Evolutionary conservation across 805 yeast genomes (phyloP).

Genomic region (Ogataea methylovora): DNA sequence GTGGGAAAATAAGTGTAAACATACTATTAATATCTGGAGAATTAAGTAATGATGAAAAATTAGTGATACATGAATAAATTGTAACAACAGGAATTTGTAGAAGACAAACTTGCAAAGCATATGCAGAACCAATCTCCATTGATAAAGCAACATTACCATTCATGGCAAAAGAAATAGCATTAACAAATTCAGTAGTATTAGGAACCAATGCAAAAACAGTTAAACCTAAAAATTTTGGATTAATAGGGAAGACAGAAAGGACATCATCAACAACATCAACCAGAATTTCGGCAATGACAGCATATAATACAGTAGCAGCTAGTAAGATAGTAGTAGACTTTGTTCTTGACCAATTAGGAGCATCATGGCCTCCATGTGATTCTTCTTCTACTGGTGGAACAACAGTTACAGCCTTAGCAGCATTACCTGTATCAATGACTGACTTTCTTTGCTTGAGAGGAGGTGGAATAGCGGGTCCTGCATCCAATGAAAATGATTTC

Average conservation of each 20-base stretch:
- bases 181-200: constrained; percentile 91
- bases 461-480: not conserved
- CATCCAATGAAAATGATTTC: not conserved
- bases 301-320: constrained; percentile 80
- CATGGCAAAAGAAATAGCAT: constrained; percentile 94
- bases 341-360: constrained; percentile 91
- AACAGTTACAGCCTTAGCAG: not conserved
- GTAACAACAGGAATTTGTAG: constrained; percentile 91
- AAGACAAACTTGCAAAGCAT: constrained; percentile 90
- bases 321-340: constrained; percentile 79
- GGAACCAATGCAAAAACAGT: constrained; percentile 96
- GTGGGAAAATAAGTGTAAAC: constrained; percentile 84
- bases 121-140: constrained; percentile 97
- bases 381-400: constrained; percentile 17
- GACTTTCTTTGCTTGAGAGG: constrained; percentile 1
- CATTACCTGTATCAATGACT: not conserved
- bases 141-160: constrained; percentile 94
- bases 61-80: constrained; percentile 54
- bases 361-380: constrained; percentile 75
- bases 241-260: constrained; percentile 65
- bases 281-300: constrained; percentile 87
- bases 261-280: constrained; percentile 92
- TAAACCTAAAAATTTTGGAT: constrained; percentile 86
- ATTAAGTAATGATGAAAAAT: constrained; percentile 25
- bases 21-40: constrained; percentile 30